Base-by-base conservation (phyloP, 2,329 filamentous ascomycete species). In the Xylaria arbuscula region DNA sequence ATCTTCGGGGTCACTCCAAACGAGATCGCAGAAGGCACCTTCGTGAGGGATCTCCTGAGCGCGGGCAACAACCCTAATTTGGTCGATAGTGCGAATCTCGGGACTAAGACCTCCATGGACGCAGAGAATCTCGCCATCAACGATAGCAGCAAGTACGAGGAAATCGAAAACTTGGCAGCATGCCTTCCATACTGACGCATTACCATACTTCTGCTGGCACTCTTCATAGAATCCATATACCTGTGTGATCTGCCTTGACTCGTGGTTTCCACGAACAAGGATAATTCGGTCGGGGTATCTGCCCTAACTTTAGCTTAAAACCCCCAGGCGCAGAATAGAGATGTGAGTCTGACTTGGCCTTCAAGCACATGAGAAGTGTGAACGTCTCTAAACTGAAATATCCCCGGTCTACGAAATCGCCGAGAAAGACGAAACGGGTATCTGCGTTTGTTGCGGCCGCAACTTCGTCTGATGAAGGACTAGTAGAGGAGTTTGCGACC, bases 121-220 rank as follows among this genome's bases (percentile, higher is more conserved):
- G 80, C 96, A 99, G 77, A 99, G 97, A 69, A 99, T 97, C 78
- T 98, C 94, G 76, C 98, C 93, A 78, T 99, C 97, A 76, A 99
- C 97, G 72, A 99, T 97, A 70, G 97, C 97, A 64, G 93, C 96
- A 24, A 99, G 87, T 2, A 97, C 97, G 36, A 99, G 88, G 81
- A 97, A 99, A 81, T 99, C 96, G 80, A 99, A 99, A 83, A 99
- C 97, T 80, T 99, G 96, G 72, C 96, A 99, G 81, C 98, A 99
- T 67, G 97, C 96, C 81, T 99, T 97, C 96, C 96, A 99, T n/a
- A 99, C 96, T 57, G 97, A 98, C 13, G 96, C 94, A 78, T 98
- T 98, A 77, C 96, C 96, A 80, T 99, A 99, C 82, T 99, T 99
- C 76, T 96, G 92, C 64, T 94, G 94, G 81, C 96, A 99, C 80